Evolutionary conservation across 306 rosid genomes (phyloP), one percentile per base, ranked within the genome.

Genomic region (Trifolium fragiferum): DNA sequence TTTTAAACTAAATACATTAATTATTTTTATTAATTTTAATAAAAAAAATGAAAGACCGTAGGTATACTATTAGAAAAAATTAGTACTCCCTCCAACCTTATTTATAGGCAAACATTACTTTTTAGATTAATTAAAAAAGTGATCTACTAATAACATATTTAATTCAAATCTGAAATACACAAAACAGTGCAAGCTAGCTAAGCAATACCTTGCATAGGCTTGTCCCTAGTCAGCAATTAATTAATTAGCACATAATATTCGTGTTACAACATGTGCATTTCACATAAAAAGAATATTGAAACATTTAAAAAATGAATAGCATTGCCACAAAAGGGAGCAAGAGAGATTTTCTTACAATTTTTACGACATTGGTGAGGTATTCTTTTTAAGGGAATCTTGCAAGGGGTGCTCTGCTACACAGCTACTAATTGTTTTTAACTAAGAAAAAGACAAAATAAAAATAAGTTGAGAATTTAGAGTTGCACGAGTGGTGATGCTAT

Each of bases 401-500:
- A 76, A 82, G 20, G 46, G 72, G 25, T 70, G 14, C 73, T 75
- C 32, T 46, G 27, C 60, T 32, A 16, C 47, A 23, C 57, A 47
- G 30, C 53, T 70, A 19, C 53, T 70, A 19, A 63, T 70, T 76
- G 58, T 55, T 61, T 68, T 76, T 60, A 71, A 73, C 46, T 64
- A 53, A 61, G 57, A 74, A 75, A n/a, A 46, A 25, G 80, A 80
- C 87, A 83, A 80, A 80, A 75, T 21, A 60, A 64, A 67, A 64
- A 67, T 30, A 60, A 41, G 63, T 63, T 54, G 35, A 80, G 80
- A 77, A 75, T 82, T 64, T 64, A 41, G 78, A 76, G 85, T 66
- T 87, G 90, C 96, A 90, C 95, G 87, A 84, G 84, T 82, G 87
- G 67, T 70, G 79, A 66, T 73, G 78, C 83, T 70, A 61, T 38